Conservation (phyloP, 169 alveolate genomes). For the Cryptosporidium felis region DNA sequence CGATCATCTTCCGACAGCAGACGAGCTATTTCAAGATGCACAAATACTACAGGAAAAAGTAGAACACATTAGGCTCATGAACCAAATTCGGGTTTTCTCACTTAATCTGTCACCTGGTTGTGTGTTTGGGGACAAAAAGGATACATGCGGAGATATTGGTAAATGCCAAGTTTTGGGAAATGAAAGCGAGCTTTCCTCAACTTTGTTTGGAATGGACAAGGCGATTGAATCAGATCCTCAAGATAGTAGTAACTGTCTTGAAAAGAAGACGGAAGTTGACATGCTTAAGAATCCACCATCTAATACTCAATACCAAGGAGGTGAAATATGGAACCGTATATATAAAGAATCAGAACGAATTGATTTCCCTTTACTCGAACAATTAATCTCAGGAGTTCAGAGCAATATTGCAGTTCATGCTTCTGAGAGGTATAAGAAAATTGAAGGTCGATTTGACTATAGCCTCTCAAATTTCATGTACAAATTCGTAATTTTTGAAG, state of each 20-base stretch:
- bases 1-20: conserved; percentile 18
- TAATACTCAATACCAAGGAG: conserved; percentile 56
- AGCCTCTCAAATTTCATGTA: conserved; percentile 47
- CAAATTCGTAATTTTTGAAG: conserved; percentile 42
- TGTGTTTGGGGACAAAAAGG: neutral
- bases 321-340: conserved; percentile 30
- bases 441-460: conserved; percentile 18
- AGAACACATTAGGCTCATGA: conserved; percentile 14
- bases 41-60: neutral
- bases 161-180: conserved; percentile 55
- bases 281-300: conserved; percentile 63
- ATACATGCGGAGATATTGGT: conserved; percentile 16
- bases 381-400: conserved; percentile 47
- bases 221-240: neutral
- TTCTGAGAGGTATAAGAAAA: conserved; percentile 48
- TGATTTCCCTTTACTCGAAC: conserved; percentile 1
- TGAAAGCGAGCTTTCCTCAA: conserved; percentile 56
- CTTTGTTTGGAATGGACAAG: conserved; percentile 50
- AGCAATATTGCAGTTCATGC: conserved; percentile 69
- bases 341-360: conserved; percentile 22
- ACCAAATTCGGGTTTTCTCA: conserved; percentile 19
- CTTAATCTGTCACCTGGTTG: conserved; percentile 38
- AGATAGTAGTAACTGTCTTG: neutral
- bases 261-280: conserved; percentile 26
- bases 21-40: conserved; percentile 60